These are phyloP conservation scores for Chrysoporthe deuterocubensis DNA, from an alignment of 2,329 filamentous ascomycete genomes.

Conservation along the genomic window DNA sequence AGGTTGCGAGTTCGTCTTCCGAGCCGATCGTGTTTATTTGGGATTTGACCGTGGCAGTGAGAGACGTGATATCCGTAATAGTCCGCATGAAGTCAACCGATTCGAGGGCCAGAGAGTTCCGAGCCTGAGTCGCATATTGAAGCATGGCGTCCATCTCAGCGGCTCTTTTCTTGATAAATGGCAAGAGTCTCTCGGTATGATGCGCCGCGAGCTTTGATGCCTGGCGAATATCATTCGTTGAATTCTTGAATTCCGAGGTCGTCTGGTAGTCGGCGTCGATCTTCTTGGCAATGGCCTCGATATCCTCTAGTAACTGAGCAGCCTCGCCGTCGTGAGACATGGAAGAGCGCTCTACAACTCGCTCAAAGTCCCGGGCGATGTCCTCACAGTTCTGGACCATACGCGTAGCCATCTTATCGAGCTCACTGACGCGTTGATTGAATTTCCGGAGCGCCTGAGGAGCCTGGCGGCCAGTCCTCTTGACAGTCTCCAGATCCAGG, in stretches of 20 bases:
- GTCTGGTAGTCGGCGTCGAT: constrained; percentile 85
- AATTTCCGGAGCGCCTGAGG: constrained; percentile 63
- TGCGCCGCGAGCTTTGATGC: constrained; percentile 67
- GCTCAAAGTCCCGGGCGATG: constrained; percentile 67
- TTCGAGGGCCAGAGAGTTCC: constrained; percentile 69
- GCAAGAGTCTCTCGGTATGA: constrained; percentile 66
- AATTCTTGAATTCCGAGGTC: constrained; percentile 69
- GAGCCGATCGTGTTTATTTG: constrained; percentile 74
- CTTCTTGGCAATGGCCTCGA: constrained; percentile 84
- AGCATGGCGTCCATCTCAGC: constrained; percentile 66
- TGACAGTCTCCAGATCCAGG: constrained; percentile 73
- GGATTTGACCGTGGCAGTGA: constrained; percentile 72
- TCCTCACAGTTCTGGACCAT: constrained; percentile 66
- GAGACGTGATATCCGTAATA: constrained; percentile 78
- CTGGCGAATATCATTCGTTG: constrained; percentile 62
- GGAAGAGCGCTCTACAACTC: constrained; percentile 57
- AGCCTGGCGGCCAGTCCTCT: constrained; percentile 71
- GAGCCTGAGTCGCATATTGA: constrained; percentile 63
- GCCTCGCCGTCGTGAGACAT: constrained; percentile 66
- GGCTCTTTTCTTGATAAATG: constrained; percentile 59
- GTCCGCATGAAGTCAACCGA: constrained; percentile 78
- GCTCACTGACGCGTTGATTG: constrained; percentile 59
- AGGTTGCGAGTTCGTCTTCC: constrained; percentile 76
- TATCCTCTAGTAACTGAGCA: constrained; percentile 75
- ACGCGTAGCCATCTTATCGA: constrained; percentile 63